Conservation (phyloP, 2,329 filamentous ascomycete species). For the Cadophora gregata region DNA sequence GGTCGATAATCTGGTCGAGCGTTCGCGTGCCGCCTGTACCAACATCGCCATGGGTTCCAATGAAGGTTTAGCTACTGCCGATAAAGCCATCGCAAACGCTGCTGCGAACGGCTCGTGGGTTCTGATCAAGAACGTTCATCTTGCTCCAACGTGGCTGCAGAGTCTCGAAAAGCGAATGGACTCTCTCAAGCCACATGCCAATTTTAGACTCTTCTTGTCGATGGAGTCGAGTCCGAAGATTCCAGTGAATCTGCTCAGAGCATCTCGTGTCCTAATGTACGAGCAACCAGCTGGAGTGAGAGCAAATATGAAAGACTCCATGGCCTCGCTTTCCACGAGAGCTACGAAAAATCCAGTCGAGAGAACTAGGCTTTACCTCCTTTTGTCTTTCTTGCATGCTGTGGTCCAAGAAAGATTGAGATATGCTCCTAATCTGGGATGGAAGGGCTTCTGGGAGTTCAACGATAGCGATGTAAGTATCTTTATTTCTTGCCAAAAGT, state of each 20-base stretch:
- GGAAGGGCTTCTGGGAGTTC: conserved; percentile 99
- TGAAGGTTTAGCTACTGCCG: conserved; percentile 88
- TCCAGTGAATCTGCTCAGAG: conserved; percentile 91
- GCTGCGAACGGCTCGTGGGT: conserved; percentile 95
- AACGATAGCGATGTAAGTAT: conserved; percentile 95
- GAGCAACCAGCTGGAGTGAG: conserved; percentile 96
- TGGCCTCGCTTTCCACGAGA: conserved; percentile 79
- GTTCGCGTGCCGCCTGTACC: conserved; percentile 80
- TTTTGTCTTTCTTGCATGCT: conserved; percentile 93
- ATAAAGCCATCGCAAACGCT: conserved; percentile 93
- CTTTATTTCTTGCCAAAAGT: conserved; percentile 43
- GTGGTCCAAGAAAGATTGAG: conserved; percentile 93
- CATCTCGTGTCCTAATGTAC: conserved; percentile 94
- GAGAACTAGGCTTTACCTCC: conserved; percentile 84
- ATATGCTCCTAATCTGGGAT: conserved; percentile 91
- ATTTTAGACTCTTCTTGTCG: conserved; percentile 94
- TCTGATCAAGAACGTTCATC: conserved; percentile 97
- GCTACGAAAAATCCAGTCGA: conserved; percentile 86
- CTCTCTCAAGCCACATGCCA: conserved; percentile 87
- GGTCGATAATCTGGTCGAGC: conserved; percentile 91
- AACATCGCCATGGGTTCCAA: conserved; percentile 99
- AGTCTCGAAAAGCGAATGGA: conserved; percentile 97
- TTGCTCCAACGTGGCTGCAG: conserved; percentile 94
- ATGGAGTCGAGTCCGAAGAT: conserved; percentile 99
- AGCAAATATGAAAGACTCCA: conserved; percentile 98